Conservation (phyloP, 2,329 filamentous ascomycete species). For the Scedosporium aurantiacum region DNA sequence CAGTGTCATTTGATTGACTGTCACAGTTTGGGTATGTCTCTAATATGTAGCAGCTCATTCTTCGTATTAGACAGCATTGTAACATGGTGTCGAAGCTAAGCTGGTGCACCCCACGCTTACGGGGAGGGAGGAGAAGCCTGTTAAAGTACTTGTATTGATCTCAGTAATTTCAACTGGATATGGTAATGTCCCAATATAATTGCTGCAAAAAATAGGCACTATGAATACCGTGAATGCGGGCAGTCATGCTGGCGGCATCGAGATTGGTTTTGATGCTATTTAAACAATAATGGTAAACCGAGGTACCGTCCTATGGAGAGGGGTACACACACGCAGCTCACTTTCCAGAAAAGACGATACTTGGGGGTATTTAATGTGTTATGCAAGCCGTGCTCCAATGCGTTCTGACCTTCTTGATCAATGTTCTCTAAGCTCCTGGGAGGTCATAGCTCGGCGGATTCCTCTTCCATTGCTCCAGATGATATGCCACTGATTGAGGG, state of each 20-base stretch:
- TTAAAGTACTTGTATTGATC: background rate
- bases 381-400: too few species aligned
- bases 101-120: background rate
- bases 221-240: background rate
- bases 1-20: too few species aligned
- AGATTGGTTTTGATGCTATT: too few species aligned
- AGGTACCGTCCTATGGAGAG: too few species aligned
- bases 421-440: background rate
- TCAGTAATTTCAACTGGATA: background rate
- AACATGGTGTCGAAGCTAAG: background rate
- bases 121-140: background rate
- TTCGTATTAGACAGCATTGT: background rate
- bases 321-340: too few species aligned
- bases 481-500: background rate
- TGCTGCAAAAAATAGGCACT: background rate
- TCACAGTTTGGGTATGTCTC: too few species aligned
- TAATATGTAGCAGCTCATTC: background rate
- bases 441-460: conserved; percentile 4
- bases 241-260: background rate
- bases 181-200: background rate
- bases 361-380: too few species aligned
- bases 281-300: too few species aligned
- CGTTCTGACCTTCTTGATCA: background rate
- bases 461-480: background rate
- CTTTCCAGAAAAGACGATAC: too few species aligned